Percentiles rank a stretch among this genome's conserved stretches.
Evolutionary conservation across 2,329 filamentous ascomycete genomes (phyloP).

Genomic region (Pyrenophora seminiperda): DNA sequence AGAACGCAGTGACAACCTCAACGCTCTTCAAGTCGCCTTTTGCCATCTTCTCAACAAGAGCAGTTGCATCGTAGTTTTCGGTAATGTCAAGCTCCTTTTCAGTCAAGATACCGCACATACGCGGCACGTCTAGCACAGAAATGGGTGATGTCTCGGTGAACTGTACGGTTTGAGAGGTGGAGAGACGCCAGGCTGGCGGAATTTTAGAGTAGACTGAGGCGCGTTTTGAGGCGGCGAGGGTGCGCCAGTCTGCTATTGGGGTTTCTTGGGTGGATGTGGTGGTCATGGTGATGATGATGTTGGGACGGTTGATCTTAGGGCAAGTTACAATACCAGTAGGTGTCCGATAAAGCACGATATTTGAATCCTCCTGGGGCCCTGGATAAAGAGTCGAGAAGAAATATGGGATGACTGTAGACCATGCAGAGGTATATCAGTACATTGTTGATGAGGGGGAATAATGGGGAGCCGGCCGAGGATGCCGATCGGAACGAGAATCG

Average conservation of each 20-base stretch:
- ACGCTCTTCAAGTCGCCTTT: conserved; percentile 31
- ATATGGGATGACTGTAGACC: neutral
- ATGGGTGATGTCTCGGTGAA: conserved; percentile 27
- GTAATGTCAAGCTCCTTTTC: conserved; percentile 43
- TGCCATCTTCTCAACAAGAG: conserved; percentile 34
- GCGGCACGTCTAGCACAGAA: conserved; percentile 40
- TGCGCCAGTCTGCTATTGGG: conserved; percentile 37
- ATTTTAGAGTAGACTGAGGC: conserved; percentile 35
- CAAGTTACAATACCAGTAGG: no score
- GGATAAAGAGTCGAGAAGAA: neutral
- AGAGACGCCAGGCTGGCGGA: conserved; percentile 41
- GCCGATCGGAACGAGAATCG: conserved; percentile 7
- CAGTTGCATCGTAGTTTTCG: conserved; percentile 43
- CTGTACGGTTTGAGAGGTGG: conserved; percentile 23
- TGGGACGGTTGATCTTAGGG: no score
- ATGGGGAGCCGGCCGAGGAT: conserved; percentile 16
- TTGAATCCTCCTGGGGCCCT: no score
- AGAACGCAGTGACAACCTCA: conserved; percentile 60
- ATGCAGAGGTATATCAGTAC: neutral
- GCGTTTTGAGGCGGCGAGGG: conserved; percentile 40
- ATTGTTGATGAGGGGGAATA: conserved; percentile 2
- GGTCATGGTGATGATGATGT: conserved; percentile 9
- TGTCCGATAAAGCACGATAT: no score
- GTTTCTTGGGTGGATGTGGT: neutral
- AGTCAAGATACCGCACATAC: conserved; percentile 38